phyloP scores from a whole-genome alignment of 768 basidiomycete species.

The Pleurotus platypus region DNA sequence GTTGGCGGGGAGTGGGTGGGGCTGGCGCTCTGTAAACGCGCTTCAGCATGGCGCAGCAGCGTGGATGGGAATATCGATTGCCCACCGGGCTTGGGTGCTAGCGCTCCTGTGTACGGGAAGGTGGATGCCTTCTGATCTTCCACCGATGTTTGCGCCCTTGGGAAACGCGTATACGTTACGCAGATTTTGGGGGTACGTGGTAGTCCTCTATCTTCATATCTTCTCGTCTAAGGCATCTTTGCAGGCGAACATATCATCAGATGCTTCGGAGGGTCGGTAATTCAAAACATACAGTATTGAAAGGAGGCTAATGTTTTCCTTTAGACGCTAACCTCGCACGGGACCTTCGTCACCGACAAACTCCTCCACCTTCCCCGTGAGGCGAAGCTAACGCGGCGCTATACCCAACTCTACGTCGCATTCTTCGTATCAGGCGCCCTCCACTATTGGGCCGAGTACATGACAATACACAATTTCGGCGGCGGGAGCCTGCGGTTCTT shows the following conservation, averaged over 20 bases:
- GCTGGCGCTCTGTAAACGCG: background rate
- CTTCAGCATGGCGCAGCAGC: background rate
- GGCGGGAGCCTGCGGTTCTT: conserved; percentile 21
- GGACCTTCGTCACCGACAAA: background rate
- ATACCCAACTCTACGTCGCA: conserved; percentile 26
- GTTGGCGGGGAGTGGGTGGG: background rate
- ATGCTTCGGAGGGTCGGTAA: conserved; percentile 17
- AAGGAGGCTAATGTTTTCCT: conserved; percentile 13
- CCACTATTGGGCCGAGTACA: conserved; percentile 21
- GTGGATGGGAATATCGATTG: background rate
- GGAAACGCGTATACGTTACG: conserved; percentile 24
- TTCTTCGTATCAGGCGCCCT: conserved; percentile 27
- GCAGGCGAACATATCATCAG: conserved; percentile 30
- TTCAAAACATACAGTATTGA: background rate
- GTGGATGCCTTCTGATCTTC: conserved; percentile 22
- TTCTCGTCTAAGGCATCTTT: background rate
- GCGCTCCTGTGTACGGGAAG: background rate
- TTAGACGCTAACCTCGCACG: background rate
- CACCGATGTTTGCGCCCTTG: conserved; percentile 22
- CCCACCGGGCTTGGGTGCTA: background rate
- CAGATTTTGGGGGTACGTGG: conserved; percentile 29
- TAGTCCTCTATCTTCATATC: background rate
- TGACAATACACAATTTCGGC: conserved; percentile 8
- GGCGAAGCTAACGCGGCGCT: conserved; percentile 18
- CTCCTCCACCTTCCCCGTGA: background rate